Percentiles rank a stretch among this genome's conserved stretches.
phyloP scores from a whole-genome alignment of 169 alveolate species.

The Nephromyces sp. region DNA sequence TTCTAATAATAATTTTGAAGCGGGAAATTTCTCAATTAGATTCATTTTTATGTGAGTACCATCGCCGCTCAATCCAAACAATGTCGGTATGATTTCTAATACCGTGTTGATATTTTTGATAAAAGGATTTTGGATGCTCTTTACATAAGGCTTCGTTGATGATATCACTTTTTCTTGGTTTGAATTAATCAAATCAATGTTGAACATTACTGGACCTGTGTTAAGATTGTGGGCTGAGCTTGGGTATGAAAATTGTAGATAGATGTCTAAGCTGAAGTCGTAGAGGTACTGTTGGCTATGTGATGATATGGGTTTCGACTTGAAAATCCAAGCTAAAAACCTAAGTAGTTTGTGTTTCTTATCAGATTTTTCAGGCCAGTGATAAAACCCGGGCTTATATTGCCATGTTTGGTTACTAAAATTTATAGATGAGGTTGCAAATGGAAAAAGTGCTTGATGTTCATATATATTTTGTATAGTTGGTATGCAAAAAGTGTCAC shows the following conservation, averaged over 20 bases:
- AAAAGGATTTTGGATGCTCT: background rate
- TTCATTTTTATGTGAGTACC: background rate
- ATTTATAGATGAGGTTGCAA: too few species aligned
- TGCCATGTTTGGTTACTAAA: background rate
- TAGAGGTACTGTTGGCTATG: background rate
- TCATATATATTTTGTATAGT: too few species aligned
- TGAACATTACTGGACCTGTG: background rate
- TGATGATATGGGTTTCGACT: background rate
- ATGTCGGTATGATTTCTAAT: background rate
- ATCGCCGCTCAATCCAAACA: background rate
- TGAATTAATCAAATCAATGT: background rate
- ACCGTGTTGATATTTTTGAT: background rate
- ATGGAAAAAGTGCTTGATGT: too few species aligned
- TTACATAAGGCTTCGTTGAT: background rate
- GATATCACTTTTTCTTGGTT: background rate
- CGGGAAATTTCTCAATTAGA: background rate
- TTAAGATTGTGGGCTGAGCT: background rate
- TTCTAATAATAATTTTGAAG: background rate
- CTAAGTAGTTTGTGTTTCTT: background rate
- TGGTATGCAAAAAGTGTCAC: too few species aligned
- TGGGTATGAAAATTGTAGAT: background rate
- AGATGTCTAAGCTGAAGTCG: background rate
- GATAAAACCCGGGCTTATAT: background rate
- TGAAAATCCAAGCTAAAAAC: background rate
- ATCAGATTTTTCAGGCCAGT: background rate